Evolutionary conservation across 2,329 filamentous ascomycete species (phyloP).

Genomic region (Fusarium mangiferae): DNA sequence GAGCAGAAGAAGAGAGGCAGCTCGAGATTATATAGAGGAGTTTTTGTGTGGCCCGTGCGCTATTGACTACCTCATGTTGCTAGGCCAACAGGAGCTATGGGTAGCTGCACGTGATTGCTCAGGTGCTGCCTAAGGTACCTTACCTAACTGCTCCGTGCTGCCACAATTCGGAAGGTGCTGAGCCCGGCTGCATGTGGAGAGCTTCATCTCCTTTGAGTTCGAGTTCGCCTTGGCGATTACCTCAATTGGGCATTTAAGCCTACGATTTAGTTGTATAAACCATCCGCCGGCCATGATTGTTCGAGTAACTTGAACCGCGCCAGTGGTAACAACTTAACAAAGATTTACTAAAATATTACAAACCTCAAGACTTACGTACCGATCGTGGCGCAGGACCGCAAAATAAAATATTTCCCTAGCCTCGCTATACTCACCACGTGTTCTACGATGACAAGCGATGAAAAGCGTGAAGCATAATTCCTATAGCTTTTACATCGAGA

Average conservation of each 20-base stretch:
- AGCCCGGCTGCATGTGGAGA: constrained; percentile 6
- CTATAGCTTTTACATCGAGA: constrained; percentile 4
- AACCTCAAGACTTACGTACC: background rate
- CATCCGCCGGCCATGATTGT: background rate
- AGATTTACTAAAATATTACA: constrained; percentile 4
- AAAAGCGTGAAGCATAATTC: constrained; percentile 11
- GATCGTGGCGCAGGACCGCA: constrained; percentile 4
- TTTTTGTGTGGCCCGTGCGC: background rate
- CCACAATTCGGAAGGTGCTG: background rate
- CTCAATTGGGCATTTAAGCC: background rate
- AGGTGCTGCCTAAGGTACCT: too few species aligned
- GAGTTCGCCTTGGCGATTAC: background rate
- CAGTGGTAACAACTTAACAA: background rate
- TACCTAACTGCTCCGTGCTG: background rate
- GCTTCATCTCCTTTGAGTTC: constrained; percentile 15
- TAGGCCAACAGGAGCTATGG: background rate
- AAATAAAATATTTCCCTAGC: background rate
- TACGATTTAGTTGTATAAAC: background rate
- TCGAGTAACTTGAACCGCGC: background rate
- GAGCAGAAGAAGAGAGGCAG: constrained; percentile 30
- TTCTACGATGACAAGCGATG: background rate
- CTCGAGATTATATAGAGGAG: constrained; percentile 46
- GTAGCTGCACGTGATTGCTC: background rate
- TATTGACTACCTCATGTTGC: background rate
- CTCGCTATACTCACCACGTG: background rate